Percentiles rank a stretch among this genome's conserved stretches.
Evolutionary conservation across 2,329 filamentous ascomycete species (phyloP).

Genomic region (Calycina herbarum): DNA sequence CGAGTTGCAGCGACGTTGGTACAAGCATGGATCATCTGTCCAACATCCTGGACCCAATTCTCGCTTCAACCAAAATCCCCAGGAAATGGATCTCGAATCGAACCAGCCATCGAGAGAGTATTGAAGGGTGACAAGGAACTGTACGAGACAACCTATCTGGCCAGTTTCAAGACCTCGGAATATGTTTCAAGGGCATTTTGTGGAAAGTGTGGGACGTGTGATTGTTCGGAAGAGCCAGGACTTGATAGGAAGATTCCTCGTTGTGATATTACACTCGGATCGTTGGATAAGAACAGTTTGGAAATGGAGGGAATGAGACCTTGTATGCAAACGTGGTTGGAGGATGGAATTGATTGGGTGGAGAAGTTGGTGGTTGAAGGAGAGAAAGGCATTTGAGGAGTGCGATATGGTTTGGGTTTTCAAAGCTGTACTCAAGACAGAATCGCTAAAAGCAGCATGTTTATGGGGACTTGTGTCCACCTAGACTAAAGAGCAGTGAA

Average conservation of each 20-base stretch:
- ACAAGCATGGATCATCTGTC: conserved; percentile 35
- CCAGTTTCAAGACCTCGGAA: conserved; percentile 26
- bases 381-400: not conserved
- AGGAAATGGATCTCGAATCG: conserved; percentile 7
- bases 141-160: conserved; percentile 19
- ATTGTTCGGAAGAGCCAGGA: conserved; percentile 20
- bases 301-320: conserved; percentile 26
- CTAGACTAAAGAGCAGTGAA: no score
- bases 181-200: conserved; percentile 34
- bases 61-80: conserved; percentile 20
- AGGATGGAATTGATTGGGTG: conserved; percentile 33
- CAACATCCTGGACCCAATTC: conserved; percentile 33
- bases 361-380: conserved; percentile 21
- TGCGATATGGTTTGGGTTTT: no score
- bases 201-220: conserved; percentile 33
- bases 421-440: no score
- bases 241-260: conserved; percentile 9
- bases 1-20: conserved; percentile 26
- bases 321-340: conserved; percentile 27
- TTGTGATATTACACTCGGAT: conserved; percentile 33
- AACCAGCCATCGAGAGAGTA: conserved; percentile 9
- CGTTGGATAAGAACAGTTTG: conserved; percentile 29
- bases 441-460: no score
- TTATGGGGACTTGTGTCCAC: no score
- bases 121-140: conserved; percentile 17